Evolutionary conservation across 2,329 filamentous ascomycete genomes (phyloP).

Genomic region (Grosmannia serpens): DNA sequence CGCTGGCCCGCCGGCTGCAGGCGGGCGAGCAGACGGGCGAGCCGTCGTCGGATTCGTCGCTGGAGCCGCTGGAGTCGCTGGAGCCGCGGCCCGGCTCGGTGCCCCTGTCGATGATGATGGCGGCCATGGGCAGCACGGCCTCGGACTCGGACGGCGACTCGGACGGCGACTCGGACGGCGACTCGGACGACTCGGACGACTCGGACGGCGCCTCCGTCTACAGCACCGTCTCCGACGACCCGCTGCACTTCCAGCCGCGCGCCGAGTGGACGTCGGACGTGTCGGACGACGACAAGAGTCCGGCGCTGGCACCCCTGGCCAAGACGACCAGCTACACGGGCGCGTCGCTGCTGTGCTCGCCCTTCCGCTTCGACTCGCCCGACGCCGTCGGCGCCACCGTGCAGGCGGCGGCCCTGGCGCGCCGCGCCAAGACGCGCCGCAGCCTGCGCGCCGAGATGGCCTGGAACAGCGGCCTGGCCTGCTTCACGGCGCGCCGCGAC

Average conservation of each 20-base stretch:
- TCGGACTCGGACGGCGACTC: conserved; percentile 15
- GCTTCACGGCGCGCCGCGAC: conserved; percentile 66
- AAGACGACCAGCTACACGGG: background rate
- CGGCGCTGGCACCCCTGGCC: background rate
- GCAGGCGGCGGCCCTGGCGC: conserved; percentile 30
- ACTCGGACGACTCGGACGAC: conserved; percentile 25
- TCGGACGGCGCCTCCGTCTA: conserved; percentile 39
- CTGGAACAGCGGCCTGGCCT: conserved; percentile 76
- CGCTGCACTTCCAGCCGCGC: conserved; percentile 35
- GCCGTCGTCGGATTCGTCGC: no score
- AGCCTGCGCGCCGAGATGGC: conserved; percentile 51
- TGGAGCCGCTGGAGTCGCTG: no score
- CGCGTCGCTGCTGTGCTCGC: conserved; percentile 23
- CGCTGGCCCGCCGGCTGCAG: background rate
- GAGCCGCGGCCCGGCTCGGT: no score
- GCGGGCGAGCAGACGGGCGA: background rate
- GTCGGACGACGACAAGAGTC: conserved; percentile 34
- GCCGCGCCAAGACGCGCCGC: conserved; percentile 44
- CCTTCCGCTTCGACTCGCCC: conserved; percentile 40
- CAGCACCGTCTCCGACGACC: conserved; percentile 46
- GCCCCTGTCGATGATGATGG: background rate
- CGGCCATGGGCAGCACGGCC: background rate
- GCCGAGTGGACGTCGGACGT: conserved; percentile 47
- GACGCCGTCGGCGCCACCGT: conserved; percentile 33
- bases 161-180: conserved; percentile 15